phyloP scores from a whole-genome alignment of 306 rosid genomes.

The Castanospermum australe region DNA sequence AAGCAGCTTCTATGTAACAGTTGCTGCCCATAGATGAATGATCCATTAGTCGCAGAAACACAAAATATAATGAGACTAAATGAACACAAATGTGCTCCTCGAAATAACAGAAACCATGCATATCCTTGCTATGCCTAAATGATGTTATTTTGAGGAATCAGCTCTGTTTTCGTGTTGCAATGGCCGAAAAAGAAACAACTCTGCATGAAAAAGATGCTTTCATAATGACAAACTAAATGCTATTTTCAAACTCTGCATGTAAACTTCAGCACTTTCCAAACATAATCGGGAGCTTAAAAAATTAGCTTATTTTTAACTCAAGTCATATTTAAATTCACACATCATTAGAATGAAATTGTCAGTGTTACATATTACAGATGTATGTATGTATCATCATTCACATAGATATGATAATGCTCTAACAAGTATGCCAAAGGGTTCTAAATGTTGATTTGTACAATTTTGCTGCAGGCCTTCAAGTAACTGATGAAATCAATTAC shows the following conservation, averaged over 20 bases:
- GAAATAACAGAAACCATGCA: not conserved
- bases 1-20: not conserved
- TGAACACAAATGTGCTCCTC: too few species aligned
- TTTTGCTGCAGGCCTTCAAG: not conserved
- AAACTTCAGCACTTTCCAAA: too few species aligned
- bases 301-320: not conserved
- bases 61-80: not conserved
- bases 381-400: not conserved
- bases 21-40: not conserved
- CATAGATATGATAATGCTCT: not conserved
- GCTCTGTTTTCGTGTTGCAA: not conserved
- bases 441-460: not conserved
- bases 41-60: not conserved
- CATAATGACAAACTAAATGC: not conserved
- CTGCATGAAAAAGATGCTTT: not conserved
- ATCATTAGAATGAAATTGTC: too few species aligned
- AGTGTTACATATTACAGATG: not conserved
- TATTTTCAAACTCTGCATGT: too few species aligned
- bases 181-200: too few species aligned
- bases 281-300: not conserved
- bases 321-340: not conserved
- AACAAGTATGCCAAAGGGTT: not conserved
- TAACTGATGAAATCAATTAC: not conserved
- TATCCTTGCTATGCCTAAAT: not conserved
- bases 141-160: not conserved